Conservation (phyloP, 2,329 filamentous ascomycete genomes). For the Venturia oleaginea region DNA sequence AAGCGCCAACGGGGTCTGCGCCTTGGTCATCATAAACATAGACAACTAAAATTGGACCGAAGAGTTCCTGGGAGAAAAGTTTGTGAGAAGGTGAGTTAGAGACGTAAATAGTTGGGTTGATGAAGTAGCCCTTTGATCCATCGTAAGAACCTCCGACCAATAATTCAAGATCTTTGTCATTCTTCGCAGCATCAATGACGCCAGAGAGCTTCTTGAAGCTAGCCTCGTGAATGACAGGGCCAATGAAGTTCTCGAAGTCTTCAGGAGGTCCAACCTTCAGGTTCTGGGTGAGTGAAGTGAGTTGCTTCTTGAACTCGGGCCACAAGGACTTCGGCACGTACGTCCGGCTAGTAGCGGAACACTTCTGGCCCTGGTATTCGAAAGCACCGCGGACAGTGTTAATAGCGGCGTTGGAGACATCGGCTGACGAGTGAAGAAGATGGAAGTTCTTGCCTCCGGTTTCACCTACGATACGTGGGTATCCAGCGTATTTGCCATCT, state of each 20-base stretch:
- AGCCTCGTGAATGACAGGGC: slow-evolving; percentile 73
- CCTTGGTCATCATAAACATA: slow-evolving; percentile 67
- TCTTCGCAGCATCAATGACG: slow-evolving; percentile 72
- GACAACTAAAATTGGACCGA: slow-evolving; percentile 66
- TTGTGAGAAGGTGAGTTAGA: slow-evolving; percentile 65
- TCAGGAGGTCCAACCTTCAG: slow-evolving; percentile 64
- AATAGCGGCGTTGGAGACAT: slow-evolving; percentile 67
- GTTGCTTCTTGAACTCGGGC: slow-evolving; percentile 58
- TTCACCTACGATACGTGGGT: slow-evolving; percentile 83
- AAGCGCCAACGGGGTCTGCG: slow-evolving; percentile 42
- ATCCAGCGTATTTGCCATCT: slow-evolving; percentile 71
- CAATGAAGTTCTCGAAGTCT: slow-evolving; percentile 70
- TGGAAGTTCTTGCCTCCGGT: slow-evolving; percentile 95
- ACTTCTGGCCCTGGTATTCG: slow-evolving; percentile 88
- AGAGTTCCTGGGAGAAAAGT: slow-evolving; percentile 69
- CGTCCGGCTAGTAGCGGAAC: slow-evolving; percentile 70
- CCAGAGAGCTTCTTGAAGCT: slow-evolving; percentile 72
- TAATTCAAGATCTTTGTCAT: slow-evolving; percentile 62
- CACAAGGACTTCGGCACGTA: slow-evolving; percentile 72
- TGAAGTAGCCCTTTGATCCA: slow-evolving; percentile 68
- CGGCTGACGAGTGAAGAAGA: slow-evolving; percentile 66
- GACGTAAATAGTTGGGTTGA: slow-evolving; percentile 74
- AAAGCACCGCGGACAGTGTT: slow-evolving; percentile 82
- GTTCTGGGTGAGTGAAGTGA: slow-evolving; percentile 59
- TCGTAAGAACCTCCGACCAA: slow-evolving; percentile 71